Evolutionary conservation across 2,329 filamentous ascomycete species (phyloP), one percentile per base, ranked within the genome.

Genomic region (Hypocrella siamensis): DNA sequence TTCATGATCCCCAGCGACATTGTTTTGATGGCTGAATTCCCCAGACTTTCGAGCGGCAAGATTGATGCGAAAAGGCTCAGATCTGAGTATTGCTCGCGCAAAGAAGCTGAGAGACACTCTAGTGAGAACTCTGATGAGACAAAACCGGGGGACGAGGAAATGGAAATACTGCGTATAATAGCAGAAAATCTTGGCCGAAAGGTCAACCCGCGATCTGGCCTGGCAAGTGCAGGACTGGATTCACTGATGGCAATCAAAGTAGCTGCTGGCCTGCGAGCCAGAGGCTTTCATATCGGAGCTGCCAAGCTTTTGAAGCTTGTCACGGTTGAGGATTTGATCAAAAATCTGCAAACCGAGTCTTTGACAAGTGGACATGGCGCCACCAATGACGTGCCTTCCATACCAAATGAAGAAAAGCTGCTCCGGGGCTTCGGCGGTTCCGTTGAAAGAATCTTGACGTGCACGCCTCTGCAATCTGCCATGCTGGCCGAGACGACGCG

Each of bases 1-100:
- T 90, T 77, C 47, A 93, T 93, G 86, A 56, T 92, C 2, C 86
- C 86, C 0, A 67, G 69, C 4, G 79, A 92, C 38, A 57, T 92
- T 17, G 51, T 83, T 1, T 45, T 79, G 2, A 55, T 79, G 38
- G 41, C 62, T 1, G 58, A 65, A 7, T 75, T 93, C 34, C 84
- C 84, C 1, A 73, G 77, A 32, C 58, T 93, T 15, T 63, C 84
- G 3, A 93, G 84, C 1, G 86, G 86, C 1, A 94, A 94, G 46
- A 65, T 86, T 11, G 79, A 93, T 45, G 74, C 73, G 31, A 78
- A 73, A 42, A 54, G 51, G 10, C 55, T 93, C 6, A 63, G 73
- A 41, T 47, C 57, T 1, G 57, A 69, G 6, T 81, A 52, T 26
- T 35, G 45, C 17, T 28, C 37, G 19, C 32, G 29, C 26, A 47